Base-by-base conservation (phyloP, 2,329 filamentous ascomycete genomes). In the Paraphaeosphaeria minitans region DNA sequence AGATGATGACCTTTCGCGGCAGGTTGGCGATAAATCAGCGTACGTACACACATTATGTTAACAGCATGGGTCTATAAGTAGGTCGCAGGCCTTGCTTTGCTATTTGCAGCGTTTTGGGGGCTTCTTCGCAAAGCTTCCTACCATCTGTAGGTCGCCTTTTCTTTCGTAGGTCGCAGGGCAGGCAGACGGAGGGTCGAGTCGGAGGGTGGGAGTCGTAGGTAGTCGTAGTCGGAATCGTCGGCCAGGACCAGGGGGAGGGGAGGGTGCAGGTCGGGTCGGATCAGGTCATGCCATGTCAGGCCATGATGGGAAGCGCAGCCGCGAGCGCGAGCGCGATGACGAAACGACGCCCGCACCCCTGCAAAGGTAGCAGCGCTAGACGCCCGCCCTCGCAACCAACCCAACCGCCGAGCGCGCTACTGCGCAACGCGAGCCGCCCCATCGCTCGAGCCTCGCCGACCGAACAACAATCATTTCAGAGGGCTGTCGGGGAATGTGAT, bases 11-110 rank as follows among this genome's bases (percentile, higher is more conserved):
- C 14, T 24, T 2, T 24, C 53, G 7, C 57, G 57, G 24, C 56
- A 63, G 57, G 31, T 58, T 3, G 63, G 61, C 2, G 63, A 66
- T 50, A 27, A 16, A 29, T 41, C 43, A n/a, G 59, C 62, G 47
- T 66, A 66, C 62, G 47, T 66, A 66, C 39, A 66, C 58, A 24
- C 55, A 61, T 43, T 66, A 62, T 27, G 22, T 58, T 13, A 53
- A 57, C 13, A 59, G 45, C 33, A 64, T 64, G 55, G 61, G 61
- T 4, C 47, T 29, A 31, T 42, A 49, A 14, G 39, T 42, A 49
- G 14, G 9, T 58, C 21, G 56, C 54, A 46, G 39, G 33, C 22
- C 51, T 47, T 5, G 33, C 41, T 19, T 9, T 50, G 4, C 49
- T 61, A 22, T 56, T 62, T 41, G 55, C 46, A 21, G 27, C 43